phyloP scores from a whole-genome alignment of 2,329 filamentous ascomycete genomes.

The Corynespora cassiicola region DNA sequence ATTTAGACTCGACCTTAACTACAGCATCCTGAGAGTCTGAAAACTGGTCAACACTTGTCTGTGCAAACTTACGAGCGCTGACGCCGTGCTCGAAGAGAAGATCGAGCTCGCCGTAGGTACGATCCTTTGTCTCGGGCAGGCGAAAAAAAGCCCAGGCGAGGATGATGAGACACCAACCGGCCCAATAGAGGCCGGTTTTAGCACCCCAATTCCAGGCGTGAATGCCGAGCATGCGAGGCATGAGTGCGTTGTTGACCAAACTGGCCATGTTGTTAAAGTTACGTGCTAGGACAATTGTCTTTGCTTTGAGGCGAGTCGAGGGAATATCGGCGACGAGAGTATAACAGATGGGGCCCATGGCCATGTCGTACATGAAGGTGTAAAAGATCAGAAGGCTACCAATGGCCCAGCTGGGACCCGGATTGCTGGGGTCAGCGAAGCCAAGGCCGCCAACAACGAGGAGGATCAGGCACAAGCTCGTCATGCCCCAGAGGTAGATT shows the following conservation, averaged over 20 bases:
- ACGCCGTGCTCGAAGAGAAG: conserved; percentile 29
- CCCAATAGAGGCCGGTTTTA: conserved; percentile 32
- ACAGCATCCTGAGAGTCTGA: too few relatives aligned
- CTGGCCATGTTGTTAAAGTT: conserved; percentile 31
- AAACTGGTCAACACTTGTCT: too few relatives aligned
- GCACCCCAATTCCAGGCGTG: conserved; percentile 33
- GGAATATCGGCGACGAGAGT: conserved; percentile 84
- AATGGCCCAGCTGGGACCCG: conserved; percentile 52
- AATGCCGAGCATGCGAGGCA: conserved; percentile 31
- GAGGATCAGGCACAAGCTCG: too few relatives aligned
- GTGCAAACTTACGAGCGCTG: conserved; percentile 30
- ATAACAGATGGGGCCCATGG: conserved; percentile 86
- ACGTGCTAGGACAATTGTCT: conserved; percentile 84
- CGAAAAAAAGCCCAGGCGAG: conserved; percentile 33
- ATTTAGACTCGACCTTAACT: too few relatives aligned
- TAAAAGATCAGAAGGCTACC: conserved; percentile 27
- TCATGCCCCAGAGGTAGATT: conserved; percentile 76
- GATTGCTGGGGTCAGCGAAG: conserved; percentile 51
- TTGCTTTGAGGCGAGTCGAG: conserved; percentile 81
- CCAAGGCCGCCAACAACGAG: conserved; percentile 79
- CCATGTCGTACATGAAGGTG: conserved; percentile 75
- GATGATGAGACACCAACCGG: too few relatives aligned
- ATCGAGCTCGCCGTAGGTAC: conserved; percentile 29
- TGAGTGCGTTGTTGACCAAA: conserved; percentile 29
- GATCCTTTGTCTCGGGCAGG: conserved; percentile 26